Percentiles rank a stretch among this genome's conserved stretches.
These are phyloP conservation scores for Tetradesmus obliquus DNA, from an alignment of 139 green algal genomes.

Conservation along the genomic window DNA sequence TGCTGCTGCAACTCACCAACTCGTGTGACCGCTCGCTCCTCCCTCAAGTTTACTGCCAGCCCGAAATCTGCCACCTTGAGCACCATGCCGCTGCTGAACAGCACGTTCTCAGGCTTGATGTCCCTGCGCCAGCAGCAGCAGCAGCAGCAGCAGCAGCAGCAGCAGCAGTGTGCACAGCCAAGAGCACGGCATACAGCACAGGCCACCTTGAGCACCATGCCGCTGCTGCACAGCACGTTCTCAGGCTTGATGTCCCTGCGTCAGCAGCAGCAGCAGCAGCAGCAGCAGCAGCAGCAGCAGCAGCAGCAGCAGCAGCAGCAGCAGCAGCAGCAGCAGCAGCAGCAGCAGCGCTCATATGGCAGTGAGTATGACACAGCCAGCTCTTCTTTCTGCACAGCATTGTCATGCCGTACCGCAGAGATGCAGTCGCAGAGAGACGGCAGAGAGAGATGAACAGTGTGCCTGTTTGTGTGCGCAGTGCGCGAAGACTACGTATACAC, in stretches of 20 bases:
- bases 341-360: too few species aligned
- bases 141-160: background rate
- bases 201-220: conserved; percentile 58
- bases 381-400: too few species aligned
- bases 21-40: conserved; percentile 64
- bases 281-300: background rate
- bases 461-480: too few species aligned
- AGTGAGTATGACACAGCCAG: too few species aligned
- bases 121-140: conserved; percentile 60
- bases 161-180: too few species aligned
- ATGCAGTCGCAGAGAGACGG: too few species aligned
- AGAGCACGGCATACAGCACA: too few species aligned
- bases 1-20: conserved; percentile 43
- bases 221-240: conserved; percentile 62
- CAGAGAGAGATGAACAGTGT: too few species aligned
- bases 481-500: too few species aligned
- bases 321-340: too few species aligned
- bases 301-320: too few species aligned
- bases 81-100: conserved; percentile 61
- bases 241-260: conserved; percentile 75
- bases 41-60: conserved; percentile 59
- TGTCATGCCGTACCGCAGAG: too few species aligned
- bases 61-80: conserved; percentile 70
- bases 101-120: conserved; percentile 68
- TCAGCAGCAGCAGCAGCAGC: conserved; percentile 12